Percentiles rank a stretch among this genome's conserved stretches.
These are phyloP conservation scores for Oligophagozyma castellii DNA, from an alignment of 1,139 yeast species.

Conservation along the genomic window DNA sequence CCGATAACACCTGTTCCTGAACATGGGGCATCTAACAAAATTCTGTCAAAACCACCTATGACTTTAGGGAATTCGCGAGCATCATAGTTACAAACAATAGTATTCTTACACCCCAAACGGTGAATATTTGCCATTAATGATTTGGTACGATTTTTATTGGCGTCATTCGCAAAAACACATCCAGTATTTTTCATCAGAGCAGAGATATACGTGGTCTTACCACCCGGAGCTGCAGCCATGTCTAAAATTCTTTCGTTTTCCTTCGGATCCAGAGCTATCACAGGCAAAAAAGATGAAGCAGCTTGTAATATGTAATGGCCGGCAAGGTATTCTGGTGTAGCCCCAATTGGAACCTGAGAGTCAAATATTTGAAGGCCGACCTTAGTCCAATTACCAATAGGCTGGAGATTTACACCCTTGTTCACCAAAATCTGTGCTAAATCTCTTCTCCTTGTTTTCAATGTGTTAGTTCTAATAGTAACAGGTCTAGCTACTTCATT, in stretches of 20 bases:
- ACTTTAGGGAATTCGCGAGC: conserved; percentile 98
- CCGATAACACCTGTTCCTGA: conserved; percentile 99
- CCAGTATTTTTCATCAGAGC: conserved; percentile 98
- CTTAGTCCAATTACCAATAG: conserved; percentile 96
- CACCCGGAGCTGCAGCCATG: conserved; percentile 99
- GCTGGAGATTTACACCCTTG: conserved; percentile 94
- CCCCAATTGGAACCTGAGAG: conserved; percentile 98
- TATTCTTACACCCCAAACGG: conserved; percentile 91
- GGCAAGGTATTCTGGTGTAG: conserved; percentile 96
- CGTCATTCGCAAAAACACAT: conserved; percentile 92
- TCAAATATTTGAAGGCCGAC: conserved; percentile 95
- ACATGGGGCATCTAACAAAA: conserved; percentile 95
- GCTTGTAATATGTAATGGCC: conserved; percentile 98
- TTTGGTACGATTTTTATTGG: conserved; percentile 91
- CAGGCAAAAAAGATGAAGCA: conserved; percentile 95
- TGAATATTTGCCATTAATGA: conserved; percentile 94
- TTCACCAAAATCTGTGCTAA: conserved; percentile 89
- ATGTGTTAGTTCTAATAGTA: conserved; percentile 91
- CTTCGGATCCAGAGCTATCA: conserved; percentile 93
- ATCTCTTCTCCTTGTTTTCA: conserved; percentile 89
- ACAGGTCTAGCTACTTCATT: conserved; percentile 94
- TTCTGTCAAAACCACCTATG: conserved; percentile 94
- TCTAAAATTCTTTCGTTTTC: conserved; percentile 90
- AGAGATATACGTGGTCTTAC: conserved; percentile 91
- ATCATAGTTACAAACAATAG: conserved; percentile 93